These are phyloP conservation scores for Botrytis hyacinthi DNA, from an alignment of 2,329 filamentous ascomycete species.

Conservation along the genomic window DNA sequence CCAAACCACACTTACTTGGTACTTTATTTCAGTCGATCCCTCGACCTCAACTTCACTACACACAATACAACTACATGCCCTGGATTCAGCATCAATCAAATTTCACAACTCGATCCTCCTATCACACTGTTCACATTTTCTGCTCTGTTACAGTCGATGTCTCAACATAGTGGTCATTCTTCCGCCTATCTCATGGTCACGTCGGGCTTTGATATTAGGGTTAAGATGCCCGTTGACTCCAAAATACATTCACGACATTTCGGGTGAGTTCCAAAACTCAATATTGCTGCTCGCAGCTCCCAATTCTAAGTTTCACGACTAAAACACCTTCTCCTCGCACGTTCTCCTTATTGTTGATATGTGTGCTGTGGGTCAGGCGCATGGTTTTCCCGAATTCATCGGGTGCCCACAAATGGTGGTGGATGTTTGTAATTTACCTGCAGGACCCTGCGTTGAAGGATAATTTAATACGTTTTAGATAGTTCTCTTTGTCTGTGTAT, in stretches of 20 bases:
- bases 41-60: not conserved
- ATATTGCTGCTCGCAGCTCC: not conserved
- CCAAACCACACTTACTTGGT: not conserved
- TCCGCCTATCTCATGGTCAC: too few relatives aligned
- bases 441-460: too few relatives aligned
- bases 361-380: not conserved
- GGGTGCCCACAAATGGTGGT: not conserved
- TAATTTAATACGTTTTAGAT: not conserved
- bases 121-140: not conserved
- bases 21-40: not conserved
- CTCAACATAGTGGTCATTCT: not conserved
- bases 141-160: not conserved
- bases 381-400: not conserved
- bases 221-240: not conserved
- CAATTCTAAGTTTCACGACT: not conserved
- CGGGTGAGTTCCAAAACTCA: accelerated
- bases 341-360: not conserved
- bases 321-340: not conserved
- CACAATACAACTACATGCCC: not conserved
- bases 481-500: not conserved
- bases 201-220: too few relatives aligned
- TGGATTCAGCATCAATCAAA: not conserved
- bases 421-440: not conserved
- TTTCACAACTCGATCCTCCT: not conserved
- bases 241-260: not conserved